Evolutionary conservation across 495 filamentous ascomycete genomes (phyloP).

Genomic region (Aspergillus hancockii): DNA sequence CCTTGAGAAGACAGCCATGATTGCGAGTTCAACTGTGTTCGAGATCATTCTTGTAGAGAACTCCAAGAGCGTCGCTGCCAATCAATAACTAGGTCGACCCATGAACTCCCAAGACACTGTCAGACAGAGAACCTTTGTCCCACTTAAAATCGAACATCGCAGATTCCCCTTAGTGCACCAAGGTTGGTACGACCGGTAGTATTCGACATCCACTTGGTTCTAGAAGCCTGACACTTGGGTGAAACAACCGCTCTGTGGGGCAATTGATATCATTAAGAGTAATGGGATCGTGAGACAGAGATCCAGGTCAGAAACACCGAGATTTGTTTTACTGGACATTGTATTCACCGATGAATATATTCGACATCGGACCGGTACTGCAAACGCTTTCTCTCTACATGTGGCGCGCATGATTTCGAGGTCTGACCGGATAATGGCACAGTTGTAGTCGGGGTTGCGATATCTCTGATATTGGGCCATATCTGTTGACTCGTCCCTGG

Average conservation of each 20-base stretch:
- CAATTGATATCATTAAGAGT: neutral
- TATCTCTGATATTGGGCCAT: neutral
- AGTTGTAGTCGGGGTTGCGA: neutral
- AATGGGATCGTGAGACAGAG: neutral
- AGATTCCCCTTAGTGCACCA: neutral
- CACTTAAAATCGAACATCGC: neutral
- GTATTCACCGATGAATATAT: neutral
- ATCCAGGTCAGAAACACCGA: neutral
- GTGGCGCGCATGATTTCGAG: neutral
- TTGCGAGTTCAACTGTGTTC: neutral
- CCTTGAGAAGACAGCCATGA: conserved; percentile 51
- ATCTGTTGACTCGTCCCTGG: neutral
- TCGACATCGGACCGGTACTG: neutral
- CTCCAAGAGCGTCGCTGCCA: neutral
- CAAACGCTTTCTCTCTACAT: neutral
- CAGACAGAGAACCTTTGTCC: neutral
- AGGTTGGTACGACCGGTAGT: neutral
- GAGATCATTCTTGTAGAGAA: neutral
- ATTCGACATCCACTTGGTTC: neutral
- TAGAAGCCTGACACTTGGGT: neutral
- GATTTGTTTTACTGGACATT: neutral
- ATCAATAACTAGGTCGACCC: neutral
- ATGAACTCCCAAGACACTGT: neutral
- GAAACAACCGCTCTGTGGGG: neutral
- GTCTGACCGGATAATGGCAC: neutral